Base-by-base conservation (phyloP, 169 alveolate species). In the Babesia bigemina region DNA sequence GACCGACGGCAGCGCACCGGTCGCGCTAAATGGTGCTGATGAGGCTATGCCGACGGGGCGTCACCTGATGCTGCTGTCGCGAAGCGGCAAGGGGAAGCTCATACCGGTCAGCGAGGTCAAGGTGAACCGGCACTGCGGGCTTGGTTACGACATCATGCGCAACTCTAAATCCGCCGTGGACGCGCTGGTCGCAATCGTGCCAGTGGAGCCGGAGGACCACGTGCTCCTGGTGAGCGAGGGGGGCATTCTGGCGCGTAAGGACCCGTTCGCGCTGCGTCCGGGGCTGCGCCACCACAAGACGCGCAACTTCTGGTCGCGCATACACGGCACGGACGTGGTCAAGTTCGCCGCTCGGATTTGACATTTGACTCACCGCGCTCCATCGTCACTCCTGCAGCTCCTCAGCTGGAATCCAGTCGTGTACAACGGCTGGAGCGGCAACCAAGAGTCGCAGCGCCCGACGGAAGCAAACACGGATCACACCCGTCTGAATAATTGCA, bases 81-180 rank as follows among this genome's bases (percentile, higher is more conserved):
- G 65, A 13, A 13, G 60, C 62, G 84, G 79, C 36, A 81, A 59
- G 63, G 79, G 73, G 29, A 81, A 81, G 63, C 47, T 81, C 42
- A 67, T 81, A 24, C 75, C 62, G 24, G 14, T 44, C 29, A 47
- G 60, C 45, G 88, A 81, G n/a, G n/a, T 81, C 9, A 69, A 70
- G 60, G 28, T 49, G 29, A 84, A 69, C 6, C 75, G 49, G 10
- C 55, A 55, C 45, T 73, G 79, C 28, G 85, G 88, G 1, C 62
- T 26, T n/a, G 88, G 88, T 13, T 81, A 81, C 45, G 52, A 81
- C 56, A 66, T 81, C 28, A 76, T 69, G 58, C 75, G 86, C 12
- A 47, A 17, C 9, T 36, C 75, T 10, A 42, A 19, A n/a, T 16
- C 12, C n/a, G 19, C 58, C n/a, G 14, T 8, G 36, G 84, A 75